phyloP scores from a whole-genome alignment of 140 eudicot genomes.

The Oenanthe javanica region DNA sequence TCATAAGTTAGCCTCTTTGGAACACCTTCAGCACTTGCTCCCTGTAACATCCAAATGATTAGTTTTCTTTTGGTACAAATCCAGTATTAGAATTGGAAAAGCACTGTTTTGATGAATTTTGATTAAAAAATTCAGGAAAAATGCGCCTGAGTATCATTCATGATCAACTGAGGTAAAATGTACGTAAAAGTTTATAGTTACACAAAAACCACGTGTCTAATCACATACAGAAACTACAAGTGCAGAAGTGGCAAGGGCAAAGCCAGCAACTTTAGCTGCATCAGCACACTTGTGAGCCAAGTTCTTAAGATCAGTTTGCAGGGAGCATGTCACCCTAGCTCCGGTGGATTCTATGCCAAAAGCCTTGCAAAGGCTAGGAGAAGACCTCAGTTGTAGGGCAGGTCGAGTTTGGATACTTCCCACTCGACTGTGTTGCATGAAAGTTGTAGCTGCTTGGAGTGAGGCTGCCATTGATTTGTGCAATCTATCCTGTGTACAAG shows the following conservation, averaged over 20 bases:
- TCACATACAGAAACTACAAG: slow-evolving; percentile 72
- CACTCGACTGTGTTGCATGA: slow-evolving; percentile 55
- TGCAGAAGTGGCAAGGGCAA: slow-evolving; percentile 92
- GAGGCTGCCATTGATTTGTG: slow-evolving; percentile 66
- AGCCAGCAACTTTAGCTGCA: slow-evolving; percentile 88
- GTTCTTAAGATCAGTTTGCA: slow-evolving; percentile 69
- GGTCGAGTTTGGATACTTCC: slow-evolving; percentile 27
- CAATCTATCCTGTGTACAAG: slow-evolving; percentile 2
- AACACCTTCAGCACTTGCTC: slow-evolving; percentile 80
- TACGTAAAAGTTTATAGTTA: neutral
- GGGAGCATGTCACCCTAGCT: slow-evolving; percentile 58
- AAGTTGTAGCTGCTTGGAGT: slow-evolving; percentile 70
- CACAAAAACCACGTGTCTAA: neutral
- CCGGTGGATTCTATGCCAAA: slow-evolving; percentile 51
- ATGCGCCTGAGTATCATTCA: neutral
- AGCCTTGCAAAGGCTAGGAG: slow-evolving; percentile 51
- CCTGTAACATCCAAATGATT: slow-evolving; percentile 31
- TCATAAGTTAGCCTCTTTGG: slow-evolving; percentile 83
- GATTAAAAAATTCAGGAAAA: neutral
- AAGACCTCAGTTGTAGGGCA: slow-evolving; percentile 48
- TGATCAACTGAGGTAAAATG: neutral
- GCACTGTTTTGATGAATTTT: neutral
- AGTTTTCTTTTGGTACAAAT: neutral
- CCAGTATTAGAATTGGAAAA: neutral
- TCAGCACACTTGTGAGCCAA: slow-evolving; percentile 72